Evolutionary conservation across 306 rosid genomes (phyloP).

Genomic region (Lablab purpureus): DNA sequence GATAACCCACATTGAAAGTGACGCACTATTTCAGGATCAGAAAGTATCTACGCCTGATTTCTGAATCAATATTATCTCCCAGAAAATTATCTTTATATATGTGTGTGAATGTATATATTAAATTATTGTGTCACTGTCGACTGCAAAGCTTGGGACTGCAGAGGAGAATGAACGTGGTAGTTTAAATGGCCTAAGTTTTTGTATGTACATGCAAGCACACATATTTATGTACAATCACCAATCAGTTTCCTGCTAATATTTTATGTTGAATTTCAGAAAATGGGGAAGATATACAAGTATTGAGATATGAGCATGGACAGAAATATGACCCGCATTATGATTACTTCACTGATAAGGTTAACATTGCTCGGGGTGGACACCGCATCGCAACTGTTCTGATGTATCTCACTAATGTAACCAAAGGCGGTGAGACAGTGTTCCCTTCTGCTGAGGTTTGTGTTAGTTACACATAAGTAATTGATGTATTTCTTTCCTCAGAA

Average conservation of each 20-base stretch:
- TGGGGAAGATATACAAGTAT: constrained; percentile 98
- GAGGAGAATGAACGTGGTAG: background rate
- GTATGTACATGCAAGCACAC: background rate
- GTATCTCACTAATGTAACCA: constrained; percentile 83
- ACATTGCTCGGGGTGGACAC: constrained; percentile 94
- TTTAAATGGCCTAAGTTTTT: background rate
- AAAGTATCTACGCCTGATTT: constrained; percentile 3
- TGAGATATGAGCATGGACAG: constrained; percentile 97
- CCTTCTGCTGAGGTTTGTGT: constrained; percentile 87
- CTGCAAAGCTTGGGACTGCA: background rate
- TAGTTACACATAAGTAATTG: constrained; percentile 29
- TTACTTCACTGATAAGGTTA: constrained; percentile 89
- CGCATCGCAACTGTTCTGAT: constrained; percentile 90
- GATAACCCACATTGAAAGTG: background rate
- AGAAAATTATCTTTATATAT: constrained; percentile 6
- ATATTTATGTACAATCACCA: constrained; percentile 1
- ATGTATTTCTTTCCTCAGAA: constrained; percentile 5
- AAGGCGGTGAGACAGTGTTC: constrained; percentile 99
- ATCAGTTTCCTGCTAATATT: constrained; percentile 32
- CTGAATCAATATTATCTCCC: background rate
- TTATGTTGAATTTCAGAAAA: constrained; percentile 72
- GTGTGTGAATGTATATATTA: background rate
- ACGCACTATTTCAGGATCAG: constrained; percentile 7
- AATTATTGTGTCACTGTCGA: constrained; percentile 4
- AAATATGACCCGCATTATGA: constrained; percentile 92